These are phyloP conservation scores for Citrus sp. DNA, from an alignment of 345 rosid species.

Conservation along the genomic window DNA sequence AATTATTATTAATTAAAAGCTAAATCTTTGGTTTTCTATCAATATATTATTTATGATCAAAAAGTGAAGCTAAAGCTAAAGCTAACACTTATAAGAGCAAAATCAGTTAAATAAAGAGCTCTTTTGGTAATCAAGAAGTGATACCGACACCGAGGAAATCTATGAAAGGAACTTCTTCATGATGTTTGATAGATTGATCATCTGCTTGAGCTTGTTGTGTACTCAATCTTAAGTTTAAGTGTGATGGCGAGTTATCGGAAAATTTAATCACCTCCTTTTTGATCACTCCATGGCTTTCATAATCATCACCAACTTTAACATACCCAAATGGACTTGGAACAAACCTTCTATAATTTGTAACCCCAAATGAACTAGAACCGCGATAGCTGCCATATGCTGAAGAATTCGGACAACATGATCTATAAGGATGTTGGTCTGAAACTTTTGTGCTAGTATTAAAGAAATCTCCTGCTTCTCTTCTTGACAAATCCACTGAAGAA, in stretches of 20 bases:
- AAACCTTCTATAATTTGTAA: slow-evolving; percentile 26
- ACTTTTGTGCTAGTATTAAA: slow-evolving; percentile 20
- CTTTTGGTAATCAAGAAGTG: slow-evolving; percentile 39
- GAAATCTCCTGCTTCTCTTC: slow-evolving; percentile 27
- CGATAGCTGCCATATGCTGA: slow-evolving; percentile 10
- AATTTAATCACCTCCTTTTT: slow-evolving; percentile 22
- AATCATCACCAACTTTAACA: slow-evolving; percentile 22
- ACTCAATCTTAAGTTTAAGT: slow-evolving; percentile 8
- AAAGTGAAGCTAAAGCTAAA: slow-evolving; percentile 9
- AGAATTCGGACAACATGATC: slow-evolving; percentile 20
- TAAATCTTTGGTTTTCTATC: background rate
- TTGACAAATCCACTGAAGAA: slow-evolving; percentile 27
- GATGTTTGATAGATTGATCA: slow-evolving; percentile 22
- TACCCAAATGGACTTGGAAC: slow-evolving; percentile 40
- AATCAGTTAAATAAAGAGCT: slow-evolving; percentile 17
- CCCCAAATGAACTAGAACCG: slow-evolving; percentile 16
- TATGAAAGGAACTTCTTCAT: slow-evolving; percentile 47
- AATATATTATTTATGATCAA: background rate
- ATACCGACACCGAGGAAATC: slow-evolving; percentile 80
- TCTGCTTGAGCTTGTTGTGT: slow-evolving; percentile 32
- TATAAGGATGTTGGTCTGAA: slow-evolving; percentile 22
- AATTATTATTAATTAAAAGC: background rate
- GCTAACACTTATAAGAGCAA: slow-evolving; percentile 14
- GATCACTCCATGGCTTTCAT: slow-evolving; percentile 14
- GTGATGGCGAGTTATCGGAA: slow-evolving; percentile 10